Evolutionary conservation across 805 yeast genomes (phyloP).

Genomic region (Candida corydali): DNA sequence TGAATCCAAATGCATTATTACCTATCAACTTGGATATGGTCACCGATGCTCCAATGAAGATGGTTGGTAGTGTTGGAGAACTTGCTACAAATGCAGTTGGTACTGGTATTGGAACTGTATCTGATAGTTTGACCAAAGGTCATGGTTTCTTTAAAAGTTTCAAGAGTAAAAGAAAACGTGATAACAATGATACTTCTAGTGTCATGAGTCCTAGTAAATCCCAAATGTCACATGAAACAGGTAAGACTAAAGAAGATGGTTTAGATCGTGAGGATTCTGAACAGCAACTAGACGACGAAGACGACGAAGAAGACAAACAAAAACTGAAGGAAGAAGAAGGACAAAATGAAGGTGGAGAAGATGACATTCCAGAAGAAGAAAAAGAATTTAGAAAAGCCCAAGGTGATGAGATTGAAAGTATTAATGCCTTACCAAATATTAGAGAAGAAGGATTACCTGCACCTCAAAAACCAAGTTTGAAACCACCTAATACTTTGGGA

Average conservation of each 20-base stretch:
- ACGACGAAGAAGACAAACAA: background rate
- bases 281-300: no score
- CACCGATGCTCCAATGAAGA: conserved; percentile 46
- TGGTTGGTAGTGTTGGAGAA: conserved; percentile 40
- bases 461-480: conserved; percentile 33
- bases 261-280: no score
- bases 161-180: conserved; percentile 4
- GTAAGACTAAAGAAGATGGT: background rate
- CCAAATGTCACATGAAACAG: background rate
- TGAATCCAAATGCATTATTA: conserved; percentile 29
- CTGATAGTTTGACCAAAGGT: conserved; percentile 5
- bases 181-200: conserved; percentile 3
- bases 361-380: conserved; percentile 7
- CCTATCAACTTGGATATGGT: conserved; percentile 38
- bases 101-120: conserved; percentile 6
- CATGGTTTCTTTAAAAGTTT: conserved; percentile 6
- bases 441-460: conserved; percentile 30
- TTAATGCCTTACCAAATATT: conserved; percentile 29
- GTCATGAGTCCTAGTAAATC: background rate
- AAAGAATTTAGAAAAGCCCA: conserved; percentile 7
- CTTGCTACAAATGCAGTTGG: conserved; percentile 15
- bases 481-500: conserved; percentile 19
- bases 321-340: background rate
- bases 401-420: conserved; percentile 9
- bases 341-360: background rate